Conservation (phyloP, 1,139 yeast species). For the Yamadazyma kanchanaburiensis region DNA sequence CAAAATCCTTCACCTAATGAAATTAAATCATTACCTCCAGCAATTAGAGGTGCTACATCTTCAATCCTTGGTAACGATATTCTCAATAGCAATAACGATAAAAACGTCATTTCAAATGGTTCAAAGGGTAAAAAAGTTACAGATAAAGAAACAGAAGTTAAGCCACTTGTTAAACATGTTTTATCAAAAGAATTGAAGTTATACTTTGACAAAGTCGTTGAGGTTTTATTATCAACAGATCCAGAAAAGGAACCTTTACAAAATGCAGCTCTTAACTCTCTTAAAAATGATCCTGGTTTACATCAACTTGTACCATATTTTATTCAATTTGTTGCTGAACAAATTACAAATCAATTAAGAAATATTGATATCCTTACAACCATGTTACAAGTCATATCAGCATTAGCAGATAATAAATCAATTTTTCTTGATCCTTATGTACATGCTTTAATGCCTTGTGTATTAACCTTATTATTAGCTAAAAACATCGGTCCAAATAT, state of each 20-base stretch:
- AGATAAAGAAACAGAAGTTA: constrained; percentile 69
- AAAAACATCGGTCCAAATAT: constrained; percentile 73
- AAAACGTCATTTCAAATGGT: constrained; percentile 8
- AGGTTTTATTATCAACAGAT: constrained; percentile 64
- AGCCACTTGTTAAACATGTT: constrained; percentile 95
- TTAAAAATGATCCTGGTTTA: constrained; percentile 90
- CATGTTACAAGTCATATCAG: constrained; percentile 86
- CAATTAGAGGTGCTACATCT: constrained; percentile 67
- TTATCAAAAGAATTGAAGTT: constrained; percentile 90
- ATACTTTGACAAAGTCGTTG: constrained; percentile 87
- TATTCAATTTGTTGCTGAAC: constrained; percentile 94
- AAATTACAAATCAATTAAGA: constrained; percentile 82
- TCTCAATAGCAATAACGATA: constrained; percentile 20
- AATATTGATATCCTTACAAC: constrained; percentile 73
- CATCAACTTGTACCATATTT: constrained; percentile 97
- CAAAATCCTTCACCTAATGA: constrained; percentile 90
- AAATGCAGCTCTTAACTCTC: constrained; percentile 78
- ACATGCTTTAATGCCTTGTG: constrained; percentile 94
- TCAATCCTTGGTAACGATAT: constrained; percentile 43
- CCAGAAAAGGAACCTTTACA: constrained; percentile 59
- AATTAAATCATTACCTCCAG: constrained; percentile 62
- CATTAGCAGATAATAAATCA: constrained; percentile 79
- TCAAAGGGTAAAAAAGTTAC: constrained; percentile 27
- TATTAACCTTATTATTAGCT: constrained; percentile 83
- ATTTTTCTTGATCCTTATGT: constrained; percentile 94